Evolutionary conservation across 176 grass and related monocot genomes (phyloP).

Genomic region (Urochloa ruziziensis): DNA sequence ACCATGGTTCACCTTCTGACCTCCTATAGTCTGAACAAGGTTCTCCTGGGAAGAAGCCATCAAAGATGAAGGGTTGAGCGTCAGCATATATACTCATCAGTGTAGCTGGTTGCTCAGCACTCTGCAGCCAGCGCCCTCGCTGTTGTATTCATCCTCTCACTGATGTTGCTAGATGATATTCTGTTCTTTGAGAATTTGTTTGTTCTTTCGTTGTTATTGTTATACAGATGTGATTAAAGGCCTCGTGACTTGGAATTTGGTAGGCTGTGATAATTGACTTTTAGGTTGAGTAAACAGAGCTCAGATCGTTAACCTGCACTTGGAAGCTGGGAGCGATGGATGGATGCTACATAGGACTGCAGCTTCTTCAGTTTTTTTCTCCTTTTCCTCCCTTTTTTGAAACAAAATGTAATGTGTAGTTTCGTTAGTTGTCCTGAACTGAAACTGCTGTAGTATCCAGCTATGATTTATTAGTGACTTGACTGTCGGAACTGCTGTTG

Average conservation of each 20-base stretch:
- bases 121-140: slow-evolving; percentile 23
- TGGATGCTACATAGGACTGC: not conserved
- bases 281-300: slow-evolving; percentile 17
- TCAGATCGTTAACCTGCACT: not conserved
- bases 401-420: not conserved
- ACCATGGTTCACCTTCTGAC: not conserved
- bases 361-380: not conserved
- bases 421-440: not conserved
- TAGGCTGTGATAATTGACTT: slow-evolving; percentile 1
- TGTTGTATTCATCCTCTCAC: not conserved
- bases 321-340: not conserved
- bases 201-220: slow-evolving; percentile 33
- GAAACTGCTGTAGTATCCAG: not conserved
- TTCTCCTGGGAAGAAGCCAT: not conserved
- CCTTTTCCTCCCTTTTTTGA: not conserved
- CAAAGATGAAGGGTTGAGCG: not conserved
- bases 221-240: slow-evolving; percentile 18
- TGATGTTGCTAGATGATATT: slow-evolving; percentile 26
- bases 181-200: slow-evolving; percentile 36
- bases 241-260: not conserved
- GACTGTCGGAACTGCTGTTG: not conserved
- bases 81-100: slow-evolving; percentile 7
- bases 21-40: not conserved
- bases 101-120: not conserved
- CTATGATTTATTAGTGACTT: not conserved